Base-by-base conservation (phyloP, 2,329 filamentous ascomycete genomes). In the Aspergillus ochraceus region DNA sequence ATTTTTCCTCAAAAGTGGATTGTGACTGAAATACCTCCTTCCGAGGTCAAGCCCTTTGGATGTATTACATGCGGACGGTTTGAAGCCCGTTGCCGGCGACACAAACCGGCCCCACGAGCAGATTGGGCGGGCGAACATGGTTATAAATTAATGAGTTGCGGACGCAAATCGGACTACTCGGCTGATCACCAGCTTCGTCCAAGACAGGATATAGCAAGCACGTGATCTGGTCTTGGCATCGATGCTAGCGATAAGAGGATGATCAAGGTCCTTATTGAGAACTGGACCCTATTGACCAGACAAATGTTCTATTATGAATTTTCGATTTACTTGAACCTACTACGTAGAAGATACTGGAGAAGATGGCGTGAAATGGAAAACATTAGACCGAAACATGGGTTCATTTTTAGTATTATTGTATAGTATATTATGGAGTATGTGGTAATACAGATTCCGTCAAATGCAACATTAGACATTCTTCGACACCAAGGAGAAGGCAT, bases 1-100 rank as follows among this genome's bases (percentile, higher is more conserved):
- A 61, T 57, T 60, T 57, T 74, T 64, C 46, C 64, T 63, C 42
- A 70, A 64, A 49, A 67, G 60, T 39, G 70, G 64, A 65, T 71
- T 74, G 60, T 66, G 66, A 52, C 74, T 73, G 60, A 77, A 77
- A 53, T 65, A 71, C 62, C 73, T 70, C 63, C 59, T 69, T 47
- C 68, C 68, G 45, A 61, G 54, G 24, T 67, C 60, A 11, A 70
- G 60, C 20, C 66, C 62, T 42, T 64, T 65, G 51, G 55, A 62
- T 3, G 54, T 63, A 1, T 62, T 30, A 47, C 52, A 62, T 46
- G 53, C 46, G 39, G 69, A 60, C 20, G 61, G 62, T 14, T 60
- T 51, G 8, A 61, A 52, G 22, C 61, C 64, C 4, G 24, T 24
- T 20, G 63, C 61, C 14, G 55, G 55, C n/a, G 64, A 54, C 45